Base-by-base conservation (phyloP, 1,284 basidiomycete genomes). In the Cryptococcus maquisensis region DNA sequence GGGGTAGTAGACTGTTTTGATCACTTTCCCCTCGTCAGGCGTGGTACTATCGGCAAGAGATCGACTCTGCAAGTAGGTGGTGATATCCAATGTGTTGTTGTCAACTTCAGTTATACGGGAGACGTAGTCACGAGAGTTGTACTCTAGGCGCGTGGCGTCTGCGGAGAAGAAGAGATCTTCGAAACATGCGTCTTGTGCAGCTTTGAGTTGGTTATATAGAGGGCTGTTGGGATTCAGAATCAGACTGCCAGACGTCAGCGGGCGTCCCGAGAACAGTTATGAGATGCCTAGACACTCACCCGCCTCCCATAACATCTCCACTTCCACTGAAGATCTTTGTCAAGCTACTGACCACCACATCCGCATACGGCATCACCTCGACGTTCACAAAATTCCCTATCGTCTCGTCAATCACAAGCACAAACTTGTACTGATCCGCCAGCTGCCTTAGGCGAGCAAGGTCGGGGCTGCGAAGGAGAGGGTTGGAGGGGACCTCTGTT, bases 381-480 rank as follows among this genome's bases (percentile, higher is more conserved):
- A 98, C 92, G 65, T 98, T 98, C 63, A 92, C 83, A 66, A 96
- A 95, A 73, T 94, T 98, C 32, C 95, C 95, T 49, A 99, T 84
- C 2, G 93, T 98, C 73, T 98, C 96, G 71, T 99, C 95, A 32
- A 98, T 80, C n/a, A 98, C 85, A 50, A 98, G 82, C 28, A 92
- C 75, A 73, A 98, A 98, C 42, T 86, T 84, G 68, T 93, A 87
- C 71, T 87, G 83, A 74, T 98, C 90, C 0, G 95, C 94, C 12
- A 99, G 79, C 18, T 79, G 69, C 47, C 92, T 82, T 20, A 99
- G 79, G 13, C 86, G 82, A 16, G 81, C 79, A 0, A 99, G 80
- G 67, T 97, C 82, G 2, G 91, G 83, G 1, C 86, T 88, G 18
- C 90, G 85, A 12, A 99, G 79, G 7, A 99, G 82, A 0, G 95